Base-by-base conservation (phyloP, 371 early-diverging fungal genomes). In the Apophysomyces elegans region DNA sequence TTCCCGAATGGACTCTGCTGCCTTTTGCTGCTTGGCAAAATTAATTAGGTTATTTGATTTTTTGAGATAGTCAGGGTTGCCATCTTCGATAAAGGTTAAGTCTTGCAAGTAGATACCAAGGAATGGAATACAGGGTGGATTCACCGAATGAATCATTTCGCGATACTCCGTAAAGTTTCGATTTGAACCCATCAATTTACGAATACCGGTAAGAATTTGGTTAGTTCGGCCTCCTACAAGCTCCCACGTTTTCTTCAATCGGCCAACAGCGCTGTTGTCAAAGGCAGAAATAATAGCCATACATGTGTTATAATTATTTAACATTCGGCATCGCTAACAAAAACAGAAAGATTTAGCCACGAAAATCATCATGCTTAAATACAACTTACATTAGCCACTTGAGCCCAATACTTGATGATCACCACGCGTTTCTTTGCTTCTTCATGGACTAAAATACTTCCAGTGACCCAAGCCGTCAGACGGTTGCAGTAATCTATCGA, bases 101-200 rank as follows among this genome's bases (percentile, higher is more conserved):
- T 97, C 98, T 63, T 93, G 93, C 38, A 96, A 78, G 66, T 92
- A 93, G 26, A 90, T 84, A 39, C 93, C 96, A 59, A 97, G 80
- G 73, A 95, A 96, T 0, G 97, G 97, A 14, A 97, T 90, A 67
- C 94, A 93, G 0, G 97, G 96, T 54, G 96, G 96, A 68, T 91
- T 91, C 65, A 88, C 89, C 5, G 88, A 85, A 66, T 93, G 92
- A 47, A 97, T 79, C 61, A 91, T 86, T 32, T 91, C 89, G 62
- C 96, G 92, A 72, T 97, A 97, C 47, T 84, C 86, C n/a, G 86
- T 77, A 74, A 92, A 96, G 72, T 95, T 97, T 67, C 88, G 88
- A 67, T 87, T 86, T n/a, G 92, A 85, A 59, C 88, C 87, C 89
- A 94, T 91, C 37, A 91, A 70, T 61, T 71, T 86, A 70, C 70